A percentile compares a stretch with the other conserved stretches of the same genome.
Conservation (phyloP, 768 basidiomycete genomes). For the Boletus fagicola region DNA sequence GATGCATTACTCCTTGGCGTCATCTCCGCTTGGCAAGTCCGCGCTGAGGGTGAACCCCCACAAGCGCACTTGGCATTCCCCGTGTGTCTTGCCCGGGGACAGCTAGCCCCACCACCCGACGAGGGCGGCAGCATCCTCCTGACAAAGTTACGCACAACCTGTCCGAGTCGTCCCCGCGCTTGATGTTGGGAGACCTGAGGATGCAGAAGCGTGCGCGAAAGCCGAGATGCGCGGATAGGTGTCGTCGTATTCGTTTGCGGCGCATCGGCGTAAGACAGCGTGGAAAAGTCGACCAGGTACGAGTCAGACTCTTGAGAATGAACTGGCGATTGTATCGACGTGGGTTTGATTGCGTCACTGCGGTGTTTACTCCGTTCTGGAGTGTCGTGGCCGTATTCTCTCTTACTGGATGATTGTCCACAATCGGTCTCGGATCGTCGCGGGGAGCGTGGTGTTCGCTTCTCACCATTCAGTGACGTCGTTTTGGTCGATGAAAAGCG, state of each 20-base stretch:
- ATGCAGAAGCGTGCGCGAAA: neutral
- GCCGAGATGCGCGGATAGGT: neutral
- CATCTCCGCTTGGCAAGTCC: constrained; percentile 1
- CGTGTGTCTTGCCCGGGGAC: neutral
- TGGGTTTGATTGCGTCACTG: neutral
- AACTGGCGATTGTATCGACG: neutral
- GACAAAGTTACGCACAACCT: constrained; percentile 23
- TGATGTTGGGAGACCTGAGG: neutral
- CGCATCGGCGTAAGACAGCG: constrained; percentile 6
- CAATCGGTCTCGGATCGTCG: neutral
- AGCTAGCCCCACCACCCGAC: neutral
- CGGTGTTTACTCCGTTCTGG: neutral
- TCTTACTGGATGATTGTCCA: neutral
- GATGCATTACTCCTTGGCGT: constrained; percentile 19
- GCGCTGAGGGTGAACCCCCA: neutral
- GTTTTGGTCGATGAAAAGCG: neutral
- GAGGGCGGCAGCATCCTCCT: constrained; percentile 20
- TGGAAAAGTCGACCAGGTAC: constrained; percentile 18
- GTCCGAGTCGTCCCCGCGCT: constrained; percentile 19
- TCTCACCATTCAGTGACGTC: neutral
- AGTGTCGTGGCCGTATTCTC: neutral
- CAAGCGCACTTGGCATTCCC: neutral
- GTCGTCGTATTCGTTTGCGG: neutral
- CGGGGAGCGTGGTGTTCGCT: neutral
- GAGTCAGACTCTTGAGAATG: constrained; percentile 7